These are phyloP conservation scores for Penicillium roqueforti DNA, from an alignment of 495 filamentous ascomycete species.

Conservation along the genomic window DNA sequence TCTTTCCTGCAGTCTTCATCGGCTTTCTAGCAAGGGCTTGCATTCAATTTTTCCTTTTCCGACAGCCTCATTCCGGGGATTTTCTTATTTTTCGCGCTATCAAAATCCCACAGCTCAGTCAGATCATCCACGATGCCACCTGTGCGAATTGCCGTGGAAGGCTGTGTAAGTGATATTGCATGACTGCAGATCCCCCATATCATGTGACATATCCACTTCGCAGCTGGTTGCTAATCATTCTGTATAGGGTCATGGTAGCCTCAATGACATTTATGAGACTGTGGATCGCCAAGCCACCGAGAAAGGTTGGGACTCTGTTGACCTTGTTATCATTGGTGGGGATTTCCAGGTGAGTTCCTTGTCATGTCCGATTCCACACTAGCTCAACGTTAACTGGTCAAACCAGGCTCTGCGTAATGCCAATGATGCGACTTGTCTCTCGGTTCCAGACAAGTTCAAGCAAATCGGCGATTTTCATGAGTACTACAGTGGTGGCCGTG, in stretches of 20 bases:
- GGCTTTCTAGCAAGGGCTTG: neutral
- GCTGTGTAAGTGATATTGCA: slow-evolving; percentile 12
- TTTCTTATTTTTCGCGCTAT: neutral
- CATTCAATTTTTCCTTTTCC: neutral
- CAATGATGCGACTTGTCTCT: slow-evolving; percentile 79
- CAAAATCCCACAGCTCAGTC: neutral
- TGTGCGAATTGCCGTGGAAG: slow-evolving; percentile 12
- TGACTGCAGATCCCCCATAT: neutral
- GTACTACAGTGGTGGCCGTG: slow-evolving; percentile 77
- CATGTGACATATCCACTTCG: neutral
- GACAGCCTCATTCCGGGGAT: neutral
- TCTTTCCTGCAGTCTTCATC: neutral
- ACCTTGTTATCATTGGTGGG: slow-evolving; percentile 82
- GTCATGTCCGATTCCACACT: neutral
- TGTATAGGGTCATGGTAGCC: slow-evolving; percentile 77
- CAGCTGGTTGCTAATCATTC: slow-evolving; percentile 10
- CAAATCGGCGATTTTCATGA: slow-evolving; percentile 83
- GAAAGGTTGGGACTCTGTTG: slow-evolving; percentile 71
- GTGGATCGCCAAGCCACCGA: slow-evolving; percentile 56
- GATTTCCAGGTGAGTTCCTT: slow-evolving; percentile 69
- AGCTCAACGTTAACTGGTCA: slow-evolving; percentile 19
- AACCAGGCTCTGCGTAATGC: slow-evolving; percentile 77
- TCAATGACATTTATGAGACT: slow-evolving; percentile 84
- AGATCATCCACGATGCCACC: neutral
- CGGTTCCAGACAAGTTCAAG: slow-evolving; percentile 78